phyloP scores from a whole-genome alignment of 176 grass and related monocot genomes.

The Musa troglodytarum region DNA sequence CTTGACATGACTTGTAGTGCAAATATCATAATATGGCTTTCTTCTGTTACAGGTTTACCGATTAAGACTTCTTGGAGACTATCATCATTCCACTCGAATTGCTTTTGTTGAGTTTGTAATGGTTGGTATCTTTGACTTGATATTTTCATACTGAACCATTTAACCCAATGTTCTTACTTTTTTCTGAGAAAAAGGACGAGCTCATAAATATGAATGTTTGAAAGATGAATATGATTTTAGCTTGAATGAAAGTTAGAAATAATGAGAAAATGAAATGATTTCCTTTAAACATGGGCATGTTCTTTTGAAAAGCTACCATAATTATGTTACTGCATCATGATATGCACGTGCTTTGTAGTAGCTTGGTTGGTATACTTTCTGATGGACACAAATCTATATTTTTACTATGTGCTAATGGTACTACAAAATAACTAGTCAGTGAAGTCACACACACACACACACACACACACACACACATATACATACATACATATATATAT shows the following conservation, averaged over 20 bases:
- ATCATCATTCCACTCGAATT: constrained; percentile 86
- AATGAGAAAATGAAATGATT: not conserved
- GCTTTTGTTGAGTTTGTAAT: constrained; percentile 99
- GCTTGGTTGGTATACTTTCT: not conserved
- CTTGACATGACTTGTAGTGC: constrained; percentile 20
- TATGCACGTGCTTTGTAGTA: not conserved
- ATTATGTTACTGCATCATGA: not conserved
- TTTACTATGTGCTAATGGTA: too few species aligned
- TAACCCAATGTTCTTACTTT: not conserved
- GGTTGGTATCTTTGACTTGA: constrained; percentile 36
- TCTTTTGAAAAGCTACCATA: not conserved
- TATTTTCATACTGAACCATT: not conserved
- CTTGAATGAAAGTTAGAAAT: not conserved
- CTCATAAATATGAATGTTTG: not conserved
- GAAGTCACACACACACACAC: too few species aligned
- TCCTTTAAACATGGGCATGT: too few species aligned
- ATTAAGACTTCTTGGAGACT: constrained; percentile 93
- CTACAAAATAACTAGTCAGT: too few species aligned
- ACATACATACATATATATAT: too few species aligned
- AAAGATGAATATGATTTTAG: not conserved
- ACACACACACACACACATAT: too few species aligned
- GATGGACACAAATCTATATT: not conserved
- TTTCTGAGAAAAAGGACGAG: not conserved
- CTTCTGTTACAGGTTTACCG: constrained; percentile 57
- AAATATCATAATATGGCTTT: constrained; percentile 5